Evolutionary conservation across 139 green algal species (phyloP), one percentile per base, ranked within the genome.

Genomic region (Spirogloea muscicola): DNA sequence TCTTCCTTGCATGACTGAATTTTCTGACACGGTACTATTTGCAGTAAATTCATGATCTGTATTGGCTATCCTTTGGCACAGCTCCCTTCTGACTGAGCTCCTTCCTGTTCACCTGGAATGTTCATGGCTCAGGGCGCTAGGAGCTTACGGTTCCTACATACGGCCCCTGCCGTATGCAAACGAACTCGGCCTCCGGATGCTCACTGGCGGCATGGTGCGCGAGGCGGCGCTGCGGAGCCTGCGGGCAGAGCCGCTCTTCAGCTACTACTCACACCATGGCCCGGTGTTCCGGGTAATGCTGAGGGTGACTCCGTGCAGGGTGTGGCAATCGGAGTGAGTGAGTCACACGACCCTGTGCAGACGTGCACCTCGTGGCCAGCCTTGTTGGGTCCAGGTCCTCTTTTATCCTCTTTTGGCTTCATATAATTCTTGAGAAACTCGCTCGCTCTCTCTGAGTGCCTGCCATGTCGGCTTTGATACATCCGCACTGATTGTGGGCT

Each of bases 261-360:
- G 73, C 10, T 43, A 74, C 31, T 85, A 79, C 55, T 49, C 72
- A 21, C 58, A 37, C n/a, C 79, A 85, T 48, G 79, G 79, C 16
- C 79, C 79, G 21, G 74, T 85, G 25, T 85, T 82, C 52, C 67
- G 79, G 29, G 68, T 51, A 1, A 72, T 85, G 67, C 46, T 85
- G 66, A 46, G 73, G 25, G 58, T 85, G 2, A 18, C 21, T 0
- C 34, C 34, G 27, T 29, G 31, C n/a, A 27, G 39, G 13, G 18
- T 48, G 63, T 77, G 71, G 62, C 61, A 59, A 21, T 21, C 13
- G 18, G 44, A 71, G 62, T 71, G 62, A 71, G 57, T 77, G 58
- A 37, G 59, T 68, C 29, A 68, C 33, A n/a, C n/a, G n/a, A n/a
- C n/a, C n/a, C n/a, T n/a, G n/a, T n/a, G n/a, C n/a, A n/a, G n/a